Evolutionary conservation across 169 alveolate species (phyloP).

Genomic region (Plasmodium berghei): DNA sequence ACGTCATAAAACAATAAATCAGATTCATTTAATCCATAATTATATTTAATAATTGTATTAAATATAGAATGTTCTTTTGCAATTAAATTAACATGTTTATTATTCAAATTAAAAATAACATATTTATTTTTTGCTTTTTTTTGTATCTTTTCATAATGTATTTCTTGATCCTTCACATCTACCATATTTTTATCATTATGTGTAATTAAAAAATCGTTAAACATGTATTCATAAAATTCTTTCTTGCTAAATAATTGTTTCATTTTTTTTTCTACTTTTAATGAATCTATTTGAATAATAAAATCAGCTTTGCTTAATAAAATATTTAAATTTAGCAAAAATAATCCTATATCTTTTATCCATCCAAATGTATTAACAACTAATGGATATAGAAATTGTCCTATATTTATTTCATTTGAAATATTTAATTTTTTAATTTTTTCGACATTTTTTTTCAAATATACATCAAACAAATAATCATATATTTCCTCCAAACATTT

Average conservation of each 20-base stretch:
- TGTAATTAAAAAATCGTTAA: constrained; percentile 48
- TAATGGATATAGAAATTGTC: constrained; percentile 12
- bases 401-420: not conserved
- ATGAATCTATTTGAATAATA: constrained; percentile 61
- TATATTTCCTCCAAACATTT: constrained; percentile 34
- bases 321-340: constrained; percentile 53
- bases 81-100: constrained; percentile 27
- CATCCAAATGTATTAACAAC: constrained; percentile 70
- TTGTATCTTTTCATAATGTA: not conserved
- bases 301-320: constrained; percentile 35
- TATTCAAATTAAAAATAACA: constrained; percentile 52
- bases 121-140: constrained; percentile 2
- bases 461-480: constrained; percentile 15
- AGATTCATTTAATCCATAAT: constrained; percentile 23
- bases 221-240: constrained; percentile 33
- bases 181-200: not conserved
- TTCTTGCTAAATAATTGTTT: constrained; percentile 12
- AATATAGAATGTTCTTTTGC: constrained; percentile 37
- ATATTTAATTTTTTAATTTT: not conserved
- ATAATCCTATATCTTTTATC: constrained; percentile 46
- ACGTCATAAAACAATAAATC: constrained; percentile 38
- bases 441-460: constrained; percentile 21
- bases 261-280: constrained; percentile 22
- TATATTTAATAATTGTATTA: constrained; percentile 46
- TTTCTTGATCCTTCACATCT: no score